Percentiles rank a stretch among this genome's conserved stretches.
phyloP scores from a whole-genome alignment of 176 grass and related monocot genomes.

The Carex littledalei region DNA sequence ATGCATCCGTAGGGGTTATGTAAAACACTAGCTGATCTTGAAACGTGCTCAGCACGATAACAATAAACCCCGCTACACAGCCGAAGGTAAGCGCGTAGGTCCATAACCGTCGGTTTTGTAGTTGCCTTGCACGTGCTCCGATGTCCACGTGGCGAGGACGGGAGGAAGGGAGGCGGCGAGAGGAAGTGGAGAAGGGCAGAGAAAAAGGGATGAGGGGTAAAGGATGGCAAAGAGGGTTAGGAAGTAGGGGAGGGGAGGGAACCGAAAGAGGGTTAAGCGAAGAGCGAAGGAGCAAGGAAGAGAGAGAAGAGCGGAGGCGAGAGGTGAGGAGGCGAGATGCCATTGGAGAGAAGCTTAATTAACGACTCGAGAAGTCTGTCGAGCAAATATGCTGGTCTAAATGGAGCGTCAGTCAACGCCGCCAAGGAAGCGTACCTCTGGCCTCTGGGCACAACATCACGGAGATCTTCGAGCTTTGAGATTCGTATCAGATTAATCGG shows the following conservation, averaged over 20 bases:
- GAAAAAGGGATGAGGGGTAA: not conserved
- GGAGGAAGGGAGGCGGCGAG: constrained; percentile 26
- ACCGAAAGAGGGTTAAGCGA: not conserved
- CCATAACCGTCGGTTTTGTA: constrained; percentile 87
- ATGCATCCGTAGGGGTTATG: constrained; percentile 74
- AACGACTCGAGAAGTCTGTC: not conserved
- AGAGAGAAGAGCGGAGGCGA: constrained; percentile 31
- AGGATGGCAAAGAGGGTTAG: not conserved
- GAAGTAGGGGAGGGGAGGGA: not conserved
- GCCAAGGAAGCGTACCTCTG: not conserved
- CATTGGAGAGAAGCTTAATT: not conserved
- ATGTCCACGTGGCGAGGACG: constrained; percentile 55
- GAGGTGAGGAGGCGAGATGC: constrained; percentile 47
- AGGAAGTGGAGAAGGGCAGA: constrained; percentile 23
- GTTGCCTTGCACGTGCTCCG: constrained; percentile 79
- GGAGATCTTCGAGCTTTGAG: no score
- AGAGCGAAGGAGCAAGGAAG: not conserved
- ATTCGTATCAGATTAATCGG: no score
- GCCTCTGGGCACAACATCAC: no score
- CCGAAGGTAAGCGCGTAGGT: constrained; percentile 89
- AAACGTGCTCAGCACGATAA: constrained; percentile 84
- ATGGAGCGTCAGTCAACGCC: not conserved
- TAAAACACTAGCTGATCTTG: constrained; percentile 98
- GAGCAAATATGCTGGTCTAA: not conserved
- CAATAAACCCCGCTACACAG: constrained; percentile 84